phyloP scores from a whole-genome alignment of 805 yeast genomes.

The Clavispora phyllophila region DNA sequence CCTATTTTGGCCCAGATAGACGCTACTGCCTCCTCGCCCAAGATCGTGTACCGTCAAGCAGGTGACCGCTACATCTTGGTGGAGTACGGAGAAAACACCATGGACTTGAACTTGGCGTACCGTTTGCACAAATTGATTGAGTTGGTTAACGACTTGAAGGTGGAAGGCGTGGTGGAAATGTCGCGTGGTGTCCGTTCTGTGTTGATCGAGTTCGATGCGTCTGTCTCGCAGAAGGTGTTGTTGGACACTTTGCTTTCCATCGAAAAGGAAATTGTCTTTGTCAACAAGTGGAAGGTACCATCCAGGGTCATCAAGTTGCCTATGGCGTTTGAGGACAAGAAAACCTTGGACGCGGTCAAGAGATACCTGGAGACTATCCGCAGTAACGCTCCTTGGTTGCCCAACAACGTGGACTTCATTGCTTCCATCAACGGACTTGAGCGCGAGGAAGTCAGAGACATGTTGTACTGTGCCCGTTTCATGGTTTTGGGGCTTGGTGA shows the following conservation, averaged over 20 bases:
- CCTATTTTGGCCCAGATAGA: slow-evolving; percentile 62
- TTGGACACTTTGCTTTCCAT: slow-evolving; percentile 63
- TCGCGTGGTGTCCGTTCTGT: slow-evolving; percentile 97
- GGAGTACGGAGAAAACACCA: slow-evolving; percentile 84
- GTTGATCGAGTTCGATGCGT: slow-evolving; percentile 75
- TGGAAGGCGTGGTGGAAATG: slow-evolving; percentile 88
- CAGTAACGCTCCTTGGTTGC: slow-evolving; percentile 93
- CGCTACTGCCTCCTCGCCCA: slow-evolving; percentile 50
- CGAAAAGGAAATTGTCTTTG: slow-evolving; percentile 69
- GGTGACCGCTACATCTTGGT: slow-evolving; percentile 91
- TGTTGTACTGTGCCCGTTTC: slow-evolving; percentile 86
- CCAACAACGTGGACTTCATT: slow-evolving; percentile 93
- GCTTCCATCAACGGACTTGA: slow-evolving; percentile 81
- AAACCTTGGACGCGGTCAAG: slow-evolving; percentile 82
- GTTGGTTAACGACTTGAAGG: slow-evolving; percentile 57
- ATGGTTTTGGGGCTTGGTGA: slow-evolving; percentile 95
- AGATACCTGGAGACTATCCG: slow-evolving; percentile 93
- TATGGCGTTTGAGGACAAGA: slow-evolving; percentile 92
- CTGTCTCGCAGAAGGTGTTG: slow-evolving; percentile 56
- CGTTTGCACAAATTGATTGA: slow-evolving; percentile 80
- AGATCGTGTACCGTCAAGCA: slow-evolving; percentile 87
- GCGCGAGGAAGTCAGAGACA: slow-evolving; percentile 70
- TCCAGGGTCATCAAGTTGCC: slow-evolving; percentile 83
- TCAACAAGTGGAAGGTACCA: slow-evolving; percentile 78
- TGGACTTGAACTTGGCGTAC: slow-evolving; percentile 83